Evolutionary conservation across 2,329 filamentous ascomycete species (phyloP), one percentile per base, ranked within the genome.

Genomic region (Aspergillus neoniger): DNA sequence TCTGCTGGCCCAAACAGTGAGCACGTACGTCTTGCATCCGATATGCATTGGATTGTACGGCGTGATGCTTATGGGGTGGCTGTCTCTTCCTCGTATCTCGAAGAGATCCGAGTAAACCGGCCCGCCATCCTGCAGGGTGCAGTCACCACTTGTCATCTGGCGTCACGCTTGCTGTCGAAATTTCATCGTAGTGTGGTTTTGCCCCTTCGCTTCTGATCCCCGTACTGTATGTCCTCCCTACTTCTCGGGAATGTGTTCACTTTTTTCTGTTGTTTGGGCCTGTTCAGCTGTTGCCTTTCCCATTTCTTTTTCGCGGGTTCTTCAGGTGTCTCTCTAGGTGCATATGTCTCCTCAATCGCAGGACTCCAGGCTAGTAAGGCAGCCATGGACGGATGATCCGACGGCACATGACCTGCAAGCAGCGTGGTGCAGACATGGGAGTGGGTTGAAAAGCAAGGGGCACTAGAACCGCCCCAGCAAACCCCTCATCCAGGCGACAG

Each of bases 1-100:
- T 60, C 68, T 83, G 43, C 65, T 82, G 54, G 79, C 80, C 4
- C 80, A 82, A 64, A 72, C 71, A 51, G 71, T 76, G 41, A 80
- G 80, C 1, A 82, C 80, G 2, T 80, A 80, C 60, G 79, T 83
- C 15, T 70, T 83, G 68, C 77, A 80, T 76, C 85, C 85, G 3
- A 81, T 86, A 28, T 85, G 82, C 68, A 76, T 87, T 55, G 82
- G 77, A 1, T 69, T 85, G 59, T 86, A 83, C 72, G 80, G 74
- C 2, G 72, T 79, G 8, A 87, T 87, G 85, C 65, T 82, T 30
- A 74, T 70, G 12, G 81, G 80, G 60, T 87, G 84, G 84, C 69
- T 77, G 15, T 71, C 74, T 3, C 68, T 87, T 69, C 84, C 85
- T 1, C 79, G 72, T 64, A 74, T 81, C 50, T 74, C 71, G 57